Percentiles rank a stretch among this genome's conserved stretches.
phyloP scores from a whole-genome alignment of 2,329 filamentous ascomycete genomes.

The Fusarium sterilihyphosum region DNA sequence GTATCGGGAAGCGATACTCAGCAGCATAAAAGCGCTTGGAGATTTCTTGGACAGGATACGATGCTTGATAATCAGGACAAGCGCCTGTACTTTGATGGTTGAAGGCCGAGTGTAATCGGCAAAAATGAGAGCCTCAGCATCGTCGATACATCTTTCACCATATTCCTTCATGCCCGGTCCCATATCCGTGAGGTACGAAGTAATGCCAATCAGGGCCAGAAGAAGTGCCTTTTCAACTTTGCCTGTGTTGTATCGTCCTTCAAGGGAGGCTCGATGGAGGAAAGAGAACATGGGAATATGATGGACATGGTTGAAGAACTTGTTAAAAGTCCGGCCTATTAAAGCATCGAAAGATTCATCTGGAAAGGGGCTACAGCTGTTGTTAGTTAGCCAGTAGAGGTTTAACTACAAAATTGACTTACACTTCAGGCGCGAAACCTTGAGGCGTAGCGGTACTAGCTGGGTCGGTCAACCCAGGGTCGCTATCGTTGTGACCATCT shows the following conservation, averaged over 20 bases:
- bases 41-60: slow-evolving; percentile 56
- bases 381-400: slow-evolving; percentile 39
- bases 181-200: slow-evolving; percentile 64
- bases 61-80: slow-evolving; percentile 57
- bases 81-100: slow-evolving; percentile 63
- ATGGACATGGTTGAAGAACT: slow-evolving; percentile 68
- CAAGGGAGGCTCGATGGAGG: slow-evolving; percentile 66
- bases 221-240: slow-evolving; percentile 65
- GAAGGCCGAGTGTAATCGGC: slow-evolving; percentile 64
- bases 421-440: slow-evolving; percentile 49
- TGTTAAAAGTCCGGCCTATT: slow-evolving; percentile 63
- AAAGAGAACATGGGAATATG: slow-evolving; percentile 69
- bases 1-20: slow-evolving; percentile 55
- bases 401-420: slow-evolving; percentile 24
- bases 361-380: slow-evolving; percentile 43
- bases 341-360: slow-evolving; percentile 60
- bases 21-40: slow-evolving; percentile 57
- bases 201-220: slow-evolving; percentile 65
- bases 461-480: slow-evolving; percentile 49
- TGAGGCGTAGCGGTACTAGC: slow-evolving; percentile 48
- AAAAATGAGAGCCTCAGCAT: slow-evolving; percentile 63
- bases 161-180: slow-evolving; percentile 62
- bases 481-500: slow-evolving; percentile 49
- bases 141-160: slow-evolving; percentile 63
- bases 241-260: slow-evolving; percentile 67